Conservation (phyloP, 2,329 filamentous ascomycete species). For the Botrytis porri region DNA sequence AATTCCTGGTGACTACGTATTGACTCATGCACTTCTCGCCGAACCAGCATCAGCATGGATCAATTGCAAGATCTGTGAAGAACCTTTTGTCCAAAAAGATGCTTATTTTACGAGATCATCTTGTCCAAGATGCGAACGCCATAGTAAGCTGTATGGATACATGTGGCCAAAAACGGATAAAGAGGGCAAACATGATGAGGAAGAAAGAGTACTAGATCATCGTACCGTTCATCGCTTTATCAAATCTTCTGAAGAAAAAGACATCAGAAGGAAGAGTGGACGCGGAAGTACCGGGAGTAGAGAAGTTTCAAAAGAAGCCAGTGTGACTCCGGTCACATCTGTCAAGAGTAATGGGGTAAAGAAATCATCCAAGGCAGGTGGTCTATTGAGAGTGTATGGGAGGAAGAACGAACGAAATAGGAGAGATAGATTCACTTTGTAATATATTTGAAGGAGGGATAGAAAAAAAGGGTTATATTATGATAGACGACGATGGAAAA, state of each 20-base stretch:
- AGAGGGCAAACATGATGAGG: conserved; percentile 69
- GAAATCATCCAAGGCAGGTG: conserved; percentile 3
- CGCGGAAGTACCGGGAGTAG: conserved; percentile 29
- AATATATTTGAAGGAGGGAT: conserved; percentile 10
- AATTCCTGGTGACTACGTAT: conserved; percentile 74
- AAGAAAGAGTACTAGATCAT: conserved; percentile 70
- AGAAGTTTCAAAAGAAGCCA: conserved; percentile 28
- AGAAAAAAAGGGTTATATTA: background rate
- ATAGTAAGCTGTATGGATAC: conserved; percentile 93
- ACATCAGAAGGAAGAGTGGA: conserved; percentile 28
- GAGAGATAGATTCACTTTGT: conserved; percentile 18
- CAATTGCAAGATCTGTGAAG: conserved; percentile 78
- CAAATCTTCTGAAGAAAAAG: conserved; percentile 61
- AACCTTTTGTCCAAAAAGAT: conserved; percentile 81
- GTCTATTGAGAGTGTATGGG: background rate
- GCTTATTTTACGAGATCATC: conserved; percentile 82
- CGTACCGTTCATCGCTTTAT: conserved; percentile 84
- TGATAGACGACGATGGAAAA: conserved; percentile 9
- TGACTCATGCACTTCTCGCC: conserved; percentile 72
- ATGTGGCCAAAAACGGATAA: conserved; percentile 94
- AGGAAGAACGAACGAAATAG: background rate
- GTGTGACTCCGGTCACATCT: conserved; percentile 13
- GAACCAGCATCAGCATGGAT: conserved; percentile 81
- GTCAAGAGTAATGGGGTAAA: conserved; percentile 6
- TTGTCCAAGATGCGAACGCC: conserved; percentile 89